Conservation (phyloP, 1,284 basidiomycete species). For the Puccinia polysora region DNA sequence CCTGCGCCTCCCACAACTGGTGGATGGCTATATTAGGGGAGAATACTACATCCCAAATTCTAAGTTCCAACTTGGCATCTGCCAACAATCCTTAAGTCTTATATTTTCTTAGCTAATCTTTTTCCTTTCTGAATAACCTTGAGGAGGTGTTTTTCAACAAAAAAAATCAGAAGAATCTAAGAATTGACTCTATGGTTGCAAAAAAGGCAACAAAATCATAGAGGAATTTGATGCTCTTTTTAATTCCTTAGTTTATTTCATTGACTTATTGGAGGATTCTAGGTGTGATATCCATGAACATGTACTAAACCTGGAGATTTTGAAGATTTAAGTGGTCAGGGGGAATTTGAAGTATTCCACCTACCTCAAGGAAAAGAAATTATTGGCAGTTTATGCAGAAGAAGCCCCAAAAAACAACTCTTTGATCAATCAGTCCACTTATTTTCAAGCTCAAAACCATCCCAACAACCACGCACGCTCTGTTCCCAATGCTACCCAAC, state of each 20-base stretch:
- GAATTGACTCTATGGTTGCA: background rate
- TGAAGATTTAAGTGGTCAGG: background rate
- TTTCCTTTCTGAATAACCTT: background rate
- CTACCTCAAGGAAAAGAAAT: background rate
- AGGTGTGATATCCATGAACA: background rate
- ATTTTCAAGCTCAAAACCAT: too few species aligned
- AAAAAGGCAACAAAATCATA: background rate
- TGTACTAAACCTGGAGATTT: background rate
- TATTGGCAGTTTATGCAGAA: background rate
- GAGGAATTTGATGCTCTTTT: slow-evolving; percentile 23
- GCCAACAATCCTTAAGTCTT: background rate
- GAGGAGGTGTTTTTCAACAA: slow-evolving; percentile 5
- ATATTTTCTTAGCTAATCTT: background rate
- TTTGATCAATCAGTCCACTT: too few species aligned
- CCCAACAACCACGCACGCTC: too few species aligned
- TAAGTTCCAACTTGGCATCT: background rate
- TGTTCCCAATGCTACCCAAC: too few species aligned
- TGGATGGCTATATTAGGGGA: slow-evolving; percentile 6
- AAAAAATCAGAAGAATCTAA: slow-evolving; percentile 13
- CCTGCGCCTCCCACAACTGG: slow-evolving; percentile 3
- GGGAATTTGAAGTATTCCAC: background rate
- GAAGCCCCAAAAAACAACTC: background rate
- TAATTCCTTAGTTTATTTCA: background rate
- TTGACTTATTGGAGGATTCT: slow-evolving; percentile 6
- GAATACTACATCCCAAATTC: slow-evolving; percentile 3